phyloP scores from a whole-genome alignment of 208 protist genomes.

The Borovskyia barvae region DNA sequence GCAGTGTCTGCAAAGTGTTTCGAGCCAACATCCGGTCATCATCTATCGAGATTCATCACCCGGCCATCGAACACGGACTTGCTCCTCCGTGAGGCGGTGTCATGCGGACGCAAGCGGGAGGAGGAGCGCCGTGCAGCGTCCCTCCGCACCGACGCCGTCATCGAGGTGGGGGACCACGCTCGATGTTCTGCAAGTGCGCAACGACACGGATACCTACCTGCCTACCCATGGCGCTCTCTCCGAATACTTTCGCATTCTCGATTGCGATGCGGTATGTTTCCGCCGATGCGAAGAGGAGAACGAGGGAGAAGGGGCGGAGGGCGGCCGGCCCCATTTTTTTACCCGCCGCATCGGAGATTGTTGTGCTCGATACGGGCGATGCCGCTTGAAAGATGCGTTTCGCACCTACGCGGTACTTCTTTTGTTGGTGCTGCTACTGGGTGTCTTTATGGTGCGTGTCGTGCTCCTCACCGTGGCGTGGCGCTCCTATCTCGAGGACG shows the following conservation, averaged over 20 bases:
- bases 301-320: background rate
- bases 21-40: background rate
- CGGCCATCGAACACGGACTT: background rate
- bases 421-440: slow-evolving; percentile 30
- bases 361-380: slow-evolving; percentile 51
- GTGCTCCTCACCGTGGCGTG: slow-evolving; percentile 35
- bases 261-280: slow-evolving; percentile 39
- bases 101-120: too few species aligned
- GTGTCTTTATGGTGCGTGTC: slow-evolving; percentile 29
- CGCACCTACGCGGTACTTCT: slow-evolving; percentile 43
- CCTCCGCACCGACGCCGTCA: too few species aligned
- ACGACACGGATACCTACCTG: slow-evolving; percentile 37
- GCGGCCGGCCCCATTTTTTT: background rate
- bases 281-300: too few species aligned
- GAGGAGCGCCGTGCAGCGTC: too few species aligned
- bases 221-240: slow-evolving; percentile 22
- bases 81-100: too few species aligned
- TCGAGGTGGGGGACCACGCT: too few species aligned
- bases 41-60: slow-evolving; percentile 16
- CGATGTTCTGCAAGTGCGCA: slow-evolving; percentile 11
- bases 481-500: slow-evolving; percentile 18
- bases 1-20: background rate
- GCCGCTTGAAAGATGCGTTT: slow-evolving; percentile 45
- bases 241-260: slow-evolving; percentile 37
- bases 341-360: slow-evolving; percentile 27